Percentiles rank a stretch among this genome's conserved stretches.
phyloP scores from a whole-genome alignment of 805 yeast species.

The Ogataea zsoltii region DNA sequence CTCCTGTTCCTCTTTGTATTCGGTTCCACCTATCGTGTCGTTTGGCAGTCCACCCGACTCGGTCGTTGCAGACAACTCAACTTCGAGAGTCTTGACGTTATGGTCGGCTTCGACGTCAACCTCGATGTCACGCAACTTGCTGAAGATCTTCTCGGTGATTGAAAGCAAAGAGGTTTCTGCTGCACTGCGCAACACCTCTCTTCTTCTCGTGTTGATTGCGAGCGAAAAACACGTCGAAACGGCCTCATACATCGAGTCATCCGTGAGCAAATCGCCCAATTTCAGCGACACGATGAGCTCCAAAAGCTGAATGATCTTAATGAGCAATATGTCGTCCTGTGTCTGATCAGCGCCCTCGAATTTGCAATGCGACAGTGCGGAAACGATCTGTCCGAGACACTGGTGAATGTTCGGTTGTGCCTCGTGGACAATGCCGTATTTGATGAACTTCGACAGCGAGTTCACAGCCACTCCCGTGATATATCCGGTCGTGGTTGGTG shows the following conservation, averaged over 20 bases:
- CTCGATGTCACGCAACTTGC: slow-evolving; percentile 55
- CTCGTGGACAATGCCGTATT: slow-evolving; percentile 62
- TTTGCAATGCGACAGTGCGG: slow-evolving; percentile 86
- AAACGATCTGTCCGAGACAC: slow-evolving; percentile 64
- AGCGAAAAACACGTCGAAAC: slow-evolving; percentile 88
- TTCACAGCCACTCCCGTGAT: slow-evolving; percentile 81
- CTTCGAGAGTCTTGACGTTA: slow-evolving; percentile 30
- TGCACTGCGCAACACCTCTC: slow-evolving; percentile 83
- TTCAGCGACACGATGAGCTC: slow-evolving; percentile 67
- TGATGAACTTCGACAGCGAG: slow-evolving; percentile 71
- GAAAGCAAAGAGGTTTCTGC: slow-evolving; percentile 81
- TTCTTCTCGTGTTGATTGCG: slow-evolving; percentile 89
- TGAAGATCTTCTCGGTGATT: slow-evolving; percentile 69
- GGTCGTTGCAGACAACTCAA: slow-evolving; percentile 24
- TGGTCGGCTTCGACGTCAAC: slow-evolving; percentile 30
- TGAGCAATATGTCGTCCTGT: slow-evolving; percentile 86
- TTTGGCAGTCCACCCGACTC: slow-evolving; percentile 45
- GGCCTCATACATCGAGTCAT: slow-evolving; percentile 83
- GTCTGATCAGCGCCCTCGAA: slow-evolving; percentile 94
- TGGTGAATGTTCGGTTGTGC: slow-evolving; percentile 55
- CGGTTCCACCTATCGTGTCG: slow-evolving; percentile 57
- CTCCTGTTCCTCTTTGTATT: slow-evolving; percentile 6
- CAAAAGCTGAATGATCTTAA: slow-evolving; percentile 76
- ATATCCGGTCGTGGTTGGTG: slow-evolving; percentile 82
- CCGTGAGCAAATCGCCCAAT: slow-evolving; percentile 66